Evolutionary conservation across 2,329 filamentous ascomycete species (phyloP), one percentile per base, ranked within the genome.

Genomic region (Talaromyces sp.): DNA sequence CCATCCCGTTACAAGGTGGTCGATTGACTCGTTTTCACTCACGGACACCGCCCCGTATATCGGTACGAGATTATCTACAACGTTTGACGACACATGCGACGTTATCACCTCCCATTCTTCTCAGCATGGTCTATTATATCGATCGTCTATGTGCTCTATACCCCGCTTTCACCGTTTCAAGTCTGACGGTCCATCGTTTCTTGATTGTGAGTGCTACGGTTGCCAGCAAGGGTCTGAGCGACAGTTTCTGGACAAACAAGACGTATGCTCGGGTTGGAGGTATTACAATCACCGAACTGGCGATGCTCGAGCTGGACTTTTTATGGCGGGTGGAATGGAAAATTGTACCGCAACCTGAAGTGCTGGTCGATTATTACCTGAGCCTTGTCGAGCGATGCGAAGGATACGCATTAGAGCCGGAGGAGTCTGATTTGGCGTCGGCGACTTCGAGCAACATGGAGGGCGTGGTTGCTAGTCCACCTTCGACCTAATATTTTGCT

Each of bases 71-170:
- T 76, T 99, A 99, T 76, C 85, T 99, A 40, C 91, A 95, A 73
- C 89, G 95, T 68, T 84, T 99, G 65, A 95, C 96, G 27, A 92
- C 93, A 66, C 95, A 99, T 76, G 95, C 95, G 29, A 97, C 94
- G 0, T 84, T 99, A 2, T 93, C 92, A 6, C 93, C 95, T 13
- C 94, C 95, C 0, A 90, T 99, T 60, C 84, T 99, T n/a, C 86
- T 99, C 40, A 95, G 93, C 71, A 98, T 99, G 92, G 95, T 99
- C 65, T 99, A 96, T 76, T 99, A 98, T 74, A 98, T 99, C 73
- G 95, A 99, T 79, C 89, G 93, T 36, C 85, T 99, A 25, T 99
- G 94, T 78, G 89, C 91, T 11, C 83, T 96, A 66, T 99, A 97
- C 76, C 91, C 92, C 2, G 91, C 94, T 56, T 99, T 99, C 77